Conservation (phyloP, 345 rosid species). For the Dipteronia sinensis region DNA sequence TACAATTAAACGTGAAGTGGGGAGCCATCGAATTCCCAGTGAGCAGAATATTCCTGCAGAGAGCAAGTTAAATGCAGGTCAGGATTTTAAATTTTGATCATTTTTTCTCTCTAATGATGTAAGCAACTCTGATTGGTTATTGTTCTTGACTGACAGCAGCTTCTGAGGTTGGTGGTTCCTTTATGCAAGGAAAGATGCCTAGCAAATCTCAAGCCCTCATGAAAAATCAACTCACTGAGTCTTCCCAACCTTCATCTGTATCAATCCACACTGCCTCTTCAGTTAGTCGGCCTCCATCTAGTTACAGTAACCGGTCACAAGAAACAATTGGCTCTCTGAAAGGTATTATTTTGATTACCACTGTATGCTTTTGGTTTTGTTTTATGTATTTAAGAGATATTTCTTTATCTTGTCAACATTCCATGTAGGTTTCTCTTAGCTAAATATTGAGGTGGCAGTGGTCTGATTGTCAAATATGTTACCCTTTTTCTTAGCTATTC, state of each 20-base stretch:
- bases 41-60: conserved; percentile 50
- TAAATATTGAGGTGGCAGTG: neutral
- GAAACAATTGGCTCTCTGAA: conserved; percentile 62
- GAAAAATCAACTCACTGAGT: conserved; percentile 52
- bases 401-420: neutral
- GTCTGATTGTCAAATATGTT: neutral
- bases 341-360: conserved; percentile 44
- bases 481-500: neutral
- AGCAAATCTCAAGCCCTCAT: conserved; percentile 55
- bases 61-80: conserved; percentile 47
- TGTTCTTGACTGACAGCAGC: conserved; percentile 34
- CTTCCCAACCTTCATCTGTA: conserved; percentile 52
- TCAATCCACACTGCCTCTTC: conserved; percentile 62
- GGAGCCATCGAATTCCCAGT: conserved; percentile 36
- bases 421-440: neutral
- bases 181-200: conserved; percentile 45
- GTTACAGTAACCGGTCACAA: conserved; percentile 69
- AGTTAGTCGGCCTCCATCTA: conserved; percentile 72
- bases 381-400: neutral
- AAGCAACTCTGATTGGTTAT: conserved; percentile 20
- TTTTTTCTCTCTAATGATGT: conserved; percentile 10
- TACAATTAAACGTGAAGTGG: conserved; percentile 52
- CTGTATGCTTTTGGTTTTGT: neutral
- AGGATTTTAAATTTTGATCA: conserved; percentile 20
- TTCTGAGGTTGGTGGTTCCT: conserved; percentile 44